A percentile compares a stretch with the other conserved stretches of the same genome.
phyloP scores from a whole-genome alignment of 306 rosid genomes.

The Chamaecrista fasciculata region DNA sequence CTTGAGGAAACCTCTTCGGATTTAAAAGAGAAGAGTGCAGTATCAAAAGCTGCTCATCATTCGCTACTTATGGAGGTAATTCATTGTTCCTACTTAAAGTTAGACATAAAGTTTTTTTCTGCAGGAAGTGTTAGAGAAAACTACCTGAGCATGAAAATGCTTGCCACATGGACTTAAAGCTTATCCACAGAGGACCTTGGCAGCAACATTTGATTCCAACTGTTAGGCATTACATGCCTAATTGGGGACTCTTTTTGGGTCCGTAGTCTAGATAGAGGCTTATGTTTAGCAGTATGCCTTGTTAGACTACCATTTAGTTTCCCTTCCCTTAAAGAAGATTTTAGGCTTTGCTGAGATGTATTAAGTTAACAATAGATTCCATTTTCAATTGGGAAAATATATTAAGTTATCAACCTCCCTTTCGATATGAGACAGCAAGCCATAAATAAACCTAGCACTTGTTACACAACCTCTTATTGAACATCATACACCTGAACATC shows the following conservation, averaged over 20 bases:
- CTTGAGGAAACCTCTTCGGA: conserved; percentile 57
- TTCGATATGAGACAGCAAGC: neutral
- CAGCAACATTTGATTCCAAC: neutral
- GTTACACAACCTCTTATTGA: neutral
- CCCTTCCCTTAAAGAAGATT: neutral
- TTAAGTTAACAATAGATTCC: neutral
- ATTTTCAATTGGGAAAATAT: neutral
- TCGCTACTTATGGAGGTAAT: conserved; percentile 72
- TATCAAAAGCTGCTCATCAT: conserved; percentile 69
- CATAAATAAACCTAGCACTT: neutral
- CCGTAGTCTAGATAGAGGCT: neutral
- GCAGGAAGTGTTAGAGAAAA: conserved; percentile 16
- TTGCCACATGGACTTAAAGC: neutral
- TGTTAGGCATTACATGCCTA: neutral
- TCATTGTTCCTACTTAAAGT: conserved; percentile 7
- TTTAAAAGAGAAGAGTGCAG: conserved; percentile 53
- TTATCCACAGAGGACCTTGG: neutral
- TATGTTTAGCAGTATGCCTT: neutral
- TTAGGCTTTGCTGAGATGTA: neutral
- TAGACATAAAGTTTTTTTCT: neutral
- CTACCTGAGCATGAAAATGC: neutral
- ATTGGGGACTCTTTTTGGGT: neutral
- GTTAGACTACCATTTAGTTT: neutral
- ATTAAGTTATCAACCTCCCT: neutral
- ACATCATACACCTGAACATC: neutral